Percentiles rank a stretch among this genome's conserved stretches.
Conservation (phyloP, 768 basidiomycete species). For the Boletus sp. region DNA sequence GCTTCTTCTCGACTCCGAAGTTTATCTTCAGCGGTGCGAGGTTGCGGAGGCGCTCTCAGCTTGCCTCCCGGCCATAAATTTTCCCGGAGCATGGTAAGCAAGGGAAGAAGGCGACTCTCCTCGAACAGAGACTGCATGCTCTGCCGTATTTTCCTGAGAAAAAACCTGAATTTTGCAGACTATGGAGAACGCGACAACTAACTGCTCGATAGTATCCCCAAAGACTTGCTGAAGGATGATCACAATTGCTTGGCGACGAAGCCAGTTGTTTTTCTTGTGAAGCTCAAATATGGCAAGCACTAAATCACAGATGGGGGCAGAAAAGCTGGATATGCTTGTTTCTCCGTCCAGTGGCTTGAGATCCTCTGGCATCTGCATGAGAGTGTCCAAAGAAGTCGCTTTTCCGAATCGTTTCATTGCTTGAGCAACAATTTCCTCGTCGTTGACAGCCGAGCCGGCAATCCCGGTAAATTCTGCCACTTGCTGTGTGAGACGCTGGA, state of each 20-base stretch:
- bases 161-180: neutral
- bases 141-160: slow-evolving; percentile 81
- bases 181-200: slow-evolving; percentile 20
- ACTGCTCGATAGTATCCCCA: slow-evolving; percentile 96
- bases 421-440: slow-evolving; percentile 83
- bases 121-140: slow-evolving; percentile 62
- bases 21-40: slow-evolving; percentile 83
- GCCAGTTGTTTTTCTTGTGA: slow-evolving; percentile 95
- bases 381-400: slow-evolving; percentile 60
- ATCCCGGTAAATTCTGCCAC: slow-evolving; percentile 88
- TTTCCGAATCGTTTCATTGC: slow-evolving; percentile 72
- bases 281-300: slow-evolving; percentile 92
- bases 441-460: slow-evolving; percentile 71
- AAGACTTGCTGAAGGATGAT: slow-evolving; percentile 95
- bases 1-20: slow-evolving; percentile 80
- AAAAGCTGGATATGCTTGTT: slow-evolving; percentile 85
- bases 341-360: slow-evolving; percentile 84
- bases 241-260: slow-evolving; percentile 91
- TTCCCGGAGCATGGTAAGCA: slow-evolving; percentile 67
- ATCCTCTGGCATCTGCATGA: slow-evolving; percentile 74
- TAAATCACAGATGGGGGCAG: slow-evolving; percentile 91
- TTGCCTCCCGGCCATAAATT: slow-evolving; percentile 85
- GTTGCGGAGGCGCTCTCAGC: slow-evolving; percentile 53
- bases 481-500: slow-evolving; percentile 85
- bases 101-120: slow-evolving; percentile 66